phyloP scores from a whole-genome alignment of 768 basidiomycete species.

The Pleurotus salmoneostramineus region DNA sequence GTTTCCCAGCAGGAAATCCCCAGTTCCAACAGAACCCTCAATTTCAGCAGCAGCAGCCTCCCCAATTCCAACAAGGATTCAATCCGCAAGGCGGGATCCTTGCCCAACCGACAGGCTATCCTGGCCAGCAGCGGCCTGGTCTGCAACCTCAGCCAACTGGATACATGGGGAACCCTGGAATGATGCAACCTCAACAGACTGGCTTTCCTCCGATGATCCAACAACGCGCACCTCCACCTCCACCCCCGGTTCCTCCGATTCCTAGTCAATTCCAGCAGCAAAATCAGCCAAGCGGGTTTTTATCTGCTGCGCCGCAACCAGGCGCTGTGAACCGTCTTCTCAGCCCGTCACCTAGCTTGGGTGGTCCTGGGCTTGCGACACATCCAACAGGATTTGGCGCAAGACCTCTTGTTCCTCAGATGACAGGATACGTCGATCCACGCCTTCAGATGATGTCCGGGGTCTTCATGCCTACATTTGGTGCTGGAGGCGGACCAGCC shows the following conservation, averaged over 20 bases:
- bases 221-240: constrained; percentile 44
- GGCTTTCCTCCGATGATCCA: constrained; percentile 45
- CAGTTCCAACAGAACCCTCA: constrained; percentile 44
- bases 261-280: constrained; percentile 60
- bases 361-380: constrained; percentile 36
- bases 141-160: constrained; percentile 64
- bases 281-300: constrained; percentile 34
- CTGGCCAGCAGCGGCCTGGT: constrained; percentile 33
- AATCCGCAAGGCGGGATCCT: constrained; percentile 38
- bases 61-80: constrained; percentile 40
- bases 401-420: constrained; percentile 60
- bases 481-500: constrained; percentile 58
- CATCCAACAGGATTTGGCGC: constrained; percentile 59
- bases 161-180: constrained; percentile 35
- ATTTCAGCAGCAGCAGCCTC: constrained; percentile 34
- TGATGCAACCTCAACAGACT: constrained; percentile 50
- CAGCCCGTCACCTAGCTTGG: constrained; percentile 50
- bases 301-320: constrained; percentile 33
- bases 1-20: constrained; percentile 42
- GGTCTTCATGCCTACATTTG: constrained; percentile 84
- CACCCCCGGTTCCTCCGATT: constrained; percentile 63
- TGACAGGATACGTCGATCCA: constrained; percentile 81
- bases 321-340: constrained; percentile 47
- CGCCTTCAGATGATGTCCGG: constrained; percentile 85
- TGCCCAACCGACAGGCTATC: constrained; percentile 63